Evolutionary conservation across 2,329 filamentous ascomycete species (phyloP), one percentile per base, ranked within the genome.

Genomic region (Fusarium domesticum): DNA sequence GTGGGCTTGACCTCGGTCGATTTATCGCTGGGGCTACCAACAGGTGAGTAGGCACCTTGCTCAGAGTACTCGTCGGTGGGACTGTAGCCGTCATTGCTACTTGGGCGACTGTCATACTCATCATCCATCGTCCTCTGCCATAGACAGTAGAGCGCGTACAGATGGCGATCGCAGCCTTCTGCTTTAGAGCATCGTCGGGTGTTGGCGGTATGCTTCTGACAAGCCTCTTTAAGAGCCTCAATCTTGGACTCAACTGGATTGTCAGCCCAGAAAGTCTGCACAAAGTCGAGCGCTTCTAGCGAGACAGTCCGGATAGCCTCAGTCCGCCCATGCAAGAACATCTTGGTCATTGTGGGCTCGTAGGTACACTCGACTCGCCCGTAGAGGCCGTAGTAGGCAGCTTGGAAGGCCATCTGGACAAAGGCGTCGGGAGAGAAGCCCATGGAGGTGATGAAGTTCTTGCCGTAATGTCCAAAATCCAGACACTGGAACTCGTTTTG

Each of bases 381-480:
- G 59, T 97, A 98, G 6, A 98, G 77, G 2, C 93, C 93, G 61
- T 96, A 98, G 72, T 98, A 97, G 1, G 93, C 92, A 5, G 92
- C 92, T 67, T 98, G 93, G 72, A 96, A 96, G 0, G 93, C 93
- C 92, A 98, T 97, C 67, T 98, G 93, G 16, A 98, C 88, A 64
- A 96, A 98, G 0, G 93, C 93, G 64, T 97, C 93, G 0, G 93
- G 92, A 0, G 92, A 97, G 69, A 97, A 95, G 6, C 92, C 92
- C 84, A 95, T 95, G 0, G 87, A 89, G 0, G 90, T 97, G 68
- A 98, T 96, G 64, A 96, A 96, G 67, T 93, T 96, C 75, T 96
- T 96, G 54, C 93, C 93, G 58, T 95, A 98, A 18, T 84, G 81
- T 37, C 74, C 72, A 58, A 97, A 97, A 56, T 97, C 92, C 5